phyloP scores from a whole-genome alignment of 768 basidiomycete species.

The Boletus rufocinnamomeus region DNA sequence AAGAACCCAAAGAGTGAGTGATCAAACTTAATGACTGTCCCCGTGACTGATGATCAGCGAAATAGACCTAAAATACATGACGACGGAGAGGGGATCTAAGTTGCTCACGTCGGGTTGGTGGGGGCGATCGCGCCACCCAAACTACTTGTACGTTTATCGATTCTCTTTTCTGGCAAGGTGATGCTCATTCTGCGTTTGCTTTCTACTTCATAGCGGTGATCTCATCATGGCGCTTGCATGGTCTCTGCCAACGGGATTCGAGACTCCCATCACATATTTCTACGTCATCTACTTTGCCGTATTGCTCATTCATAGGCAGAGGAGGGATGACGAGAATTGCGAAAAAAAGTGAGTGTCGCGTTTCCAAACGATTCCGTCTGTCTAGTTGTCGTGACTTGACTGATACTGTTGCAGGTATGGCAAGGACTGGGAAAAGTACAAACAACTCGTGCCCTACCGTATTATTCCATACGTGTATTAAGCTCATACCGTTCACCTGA shows the following conservation, averaged over 20 bases:
- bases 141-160: constrained; percentile 66
- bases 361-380: neutral
- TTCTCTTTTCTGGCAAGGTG: neutral
- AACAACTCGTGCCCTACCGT: constrained; percentile 77
- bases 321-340: constrained; percentile 90
- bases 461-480: constrained; percentile 86
- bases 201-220: constrained; percentile 58
- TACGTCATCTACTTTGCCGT: constrained; percentile 88
- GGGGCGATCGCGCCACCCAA: constrained; percentile 92
- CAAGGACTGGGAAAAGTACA: constrained; percentile 92
- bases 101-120: constrained; percentile 97
- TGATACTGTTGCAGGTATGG: constrained; percentile 65
- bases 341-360: constrained; percentile 69
- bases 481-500: neutral
- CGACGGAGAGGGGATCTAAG: constrained; percentile 84
- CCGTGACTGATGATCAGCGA: constrained; percentile 2
- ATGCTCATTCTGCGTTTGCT: neutral
- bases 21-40: neutral
- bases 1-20: constrained; percentile 84
- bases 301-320: constrained; percentile 87
- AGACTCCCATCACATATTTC: constrained; percentile 94
- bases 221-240: constrained; percentile 89
- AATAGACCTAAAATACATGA: constrained; percentile 74
- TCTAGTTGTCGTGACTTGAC: neutral
- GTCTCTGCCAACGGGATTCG: constrained; percentile 91